Base-by-base conservation (phyloP, 2,329 filamentous ascomycete genomes). In the Zelopaecilomyces penicillatus region DNA sequence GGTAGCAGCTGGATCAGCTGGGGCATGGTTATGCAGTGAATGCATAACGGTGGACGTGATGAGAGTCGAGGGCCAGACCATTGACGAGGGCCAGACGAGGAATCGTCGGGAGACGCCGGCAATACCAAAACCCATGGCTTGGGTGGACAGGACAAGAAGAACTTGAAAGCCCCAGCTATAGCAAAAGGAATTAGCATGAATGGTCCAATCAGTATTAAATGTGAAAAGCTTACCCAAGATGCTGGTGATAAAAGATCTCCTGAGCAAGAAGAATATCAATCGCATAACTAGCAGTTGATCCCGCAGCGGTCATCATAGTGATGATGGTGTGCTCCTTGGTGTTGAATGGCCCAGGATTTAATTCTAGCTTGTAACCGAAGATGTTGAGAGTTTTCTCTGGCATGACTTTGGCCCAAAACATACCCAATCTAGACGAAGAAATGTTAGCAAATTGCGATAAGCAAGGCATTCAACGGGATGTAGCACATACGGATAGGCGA, bases 11-110 rank as follows among this genome's bases (percentile, higher is more conserved):
- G 79, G 74, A 49, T 80, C 71, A 0, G 74, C 69, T 28, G 65
- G 59, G 9, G 68, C 67, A 52, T 75, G 74, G 52, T 85, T 80
- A 57, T 86, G 81, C 35, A 86, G 68, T 3, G 80, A 75, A 54
- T 80, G 74, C 58, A 83, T 81, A 31, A 85, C 69, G 2, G 78
- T 70, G 35, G 74, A 71, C 55, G 80, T 83, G 55, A 82, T 75
- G 31, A 80, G 65, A 29, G 75, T 71, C 26, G 72, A 68, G 1
- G 79, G 79, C 78, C 79, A 83, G 42, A 83, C 75, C 78, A 82
- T 82, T 42, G 76, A 71, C 3, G 79, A 76, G 1, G 77, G 80
- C 61, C 68, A 75, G 28, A 79, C 71, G 29, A 83, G 69, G 61
- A 79, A 83, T 32, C 76, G 70, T 26, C 78, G 68, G 29, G 71